Base-by-base conservation (phyloP, 83 land plant species). In the Picea mariana region DNA sequence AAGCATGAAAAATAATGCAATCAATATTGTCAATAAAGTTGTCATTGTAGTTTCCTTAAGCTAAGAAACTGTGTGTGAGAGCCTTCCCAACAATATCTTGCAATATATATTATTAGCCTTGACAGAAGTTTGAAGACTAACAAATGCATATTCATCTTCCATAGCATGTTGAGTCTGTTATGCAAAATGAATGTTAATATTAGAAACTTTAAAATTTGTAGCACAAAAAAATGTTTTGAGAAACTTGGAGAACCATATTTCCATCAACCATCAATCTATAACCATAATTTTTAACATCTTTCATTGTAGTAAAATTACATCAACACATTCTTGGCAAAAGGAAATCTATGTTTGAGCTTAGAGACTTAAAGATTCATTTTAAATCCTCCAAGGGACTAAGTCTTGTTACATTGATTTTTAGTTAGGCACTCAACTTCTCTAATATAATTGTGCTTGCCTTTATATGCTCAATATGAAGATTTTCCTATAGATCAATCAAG, bases 101-200 rank as follows among this genome's bases (percentile, higher is more conserved):
- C 88, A 90, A 34, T 79, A 84, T 82, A 90, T 92, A 72, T 92
- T 89, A 52, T 89, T 83, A 8, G 87, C 86, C 80, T 81, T 87
- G 20, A 82, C 62, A 67, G 68, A 66, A 59, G 87, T 79, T 67
- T 77, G 76, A 31, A 55, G 80, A 52, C 62, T 65, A 47, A 76
- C 83, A 77, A 85, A 88, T 13, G 7, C 62, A 16, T 15, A 80
- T 34, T 27, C 80, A 6, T 61, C 82, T 9, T 76, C 79, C 55
- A 92, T 38, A 34, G 89, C 95, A 75, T 88, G 83, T 84, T 90
- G 84, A 79, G 88, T 88, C 95, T 92, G 60, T 71, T 20, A 40
- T 5, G 49, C 38, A 8, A 40, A 12, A 67, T 17, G 52, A 9
- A 69, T 27, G 55, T 58, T 11, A 82, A 77, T 62, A 47, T 17